Conservation (phyloP, 2,329 filamentous ascomycete species). For the Neonectria sp. region DNA sequence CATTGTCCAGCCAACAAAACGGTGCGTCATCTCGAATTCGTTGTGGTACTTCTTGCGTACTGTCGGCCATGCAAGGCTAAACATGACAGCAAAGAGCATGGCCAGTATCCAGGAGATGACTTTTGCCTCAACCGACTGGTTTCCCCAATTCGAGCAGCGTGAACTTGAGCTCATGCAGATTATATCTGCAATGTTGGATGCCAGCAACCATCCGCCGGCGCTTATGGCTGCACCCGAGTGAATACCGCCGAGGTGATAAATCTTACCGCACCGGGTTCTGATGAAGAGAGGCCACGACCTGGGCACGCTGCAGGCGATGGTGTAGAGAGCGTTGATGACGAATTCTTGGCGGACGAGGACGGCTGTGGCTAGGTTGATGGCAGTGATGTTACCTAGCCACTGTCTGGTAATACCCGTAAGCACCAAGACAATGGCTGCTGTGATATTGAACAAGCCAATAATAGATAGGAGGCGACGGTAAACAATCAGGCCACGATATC, state of each 20-base stretch:
- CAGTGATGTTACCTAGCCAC: conserved; percentile 59
- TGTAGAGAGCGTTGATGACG: conserved; percentile 67
- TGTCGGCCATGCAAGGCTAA: conserved; percentile 73
- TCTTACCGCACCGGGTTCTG: conserved; percentile 62
- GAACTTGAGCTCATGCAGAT: conserved; percentile 38
- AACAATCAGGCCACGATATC: conserved; percentile 63
- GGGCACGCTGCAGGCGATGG: conserved; percentile 60
- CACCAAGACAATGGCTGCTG: conserved; percentile 61
- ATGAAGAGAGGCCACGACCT: conserved; percentile 64
- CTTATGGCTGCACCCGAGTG: conserved; percentile 66
- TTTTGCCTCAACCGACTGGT: conserved; percentile 56
- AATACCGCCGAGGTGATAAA: conserved; percentile 67
- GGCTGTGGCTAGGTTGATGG: conserved; percentile 64
- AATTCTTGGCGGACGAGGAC: conserved; percentile 68
- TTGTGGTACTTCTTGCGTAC: conserved; percentile 77
- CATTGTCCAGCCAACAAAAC: conserved; percentile 79
- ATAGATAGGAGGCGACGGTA: conserved; percentile 71
- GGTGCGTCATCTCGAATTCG: conserved; percentile 78
- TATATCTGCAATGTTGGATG: conserved; percentile 52
- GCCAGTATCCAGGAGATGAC: conserved; percentile 72
- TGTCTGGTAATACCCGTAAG: conserved; percentile 52
- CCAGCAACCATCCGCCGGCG: conserved; percentile 64
- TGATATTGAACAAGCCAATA: conserved; percentile 66
- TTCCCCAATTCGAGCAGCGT: conserved; percentile 40
- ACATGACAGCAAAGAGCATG: conserved; percentile 71